Evolutionary conservation across 75 land plant species (phyloP), one percentile per base, ranked within the genome.

Genomic region (Ceratopteris richardii): DNA sequence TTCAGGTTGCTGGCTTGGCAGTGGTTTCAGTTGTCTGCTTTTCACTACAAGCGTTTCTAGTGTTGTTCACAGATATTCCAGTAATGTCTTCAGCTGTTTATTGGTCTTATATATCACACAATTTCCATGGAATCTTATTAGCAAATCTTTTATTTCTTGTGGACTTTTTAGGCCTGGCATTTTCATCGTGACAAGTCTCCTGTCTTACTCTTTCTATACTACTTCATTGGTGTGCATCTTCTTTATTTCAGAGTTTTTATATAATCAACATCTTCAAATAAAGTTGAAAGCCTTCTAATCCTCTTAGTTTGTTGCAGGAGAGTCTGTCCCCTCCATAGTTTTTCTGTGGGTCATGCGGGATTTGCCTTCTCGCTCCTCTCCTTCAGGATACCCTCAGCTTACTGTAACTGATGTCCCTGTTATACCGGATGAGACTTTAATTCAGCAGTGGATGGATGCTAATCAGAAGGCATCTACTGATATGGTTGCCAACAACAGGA

Each of bases 1-100:
- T n/a, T n/a, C 81, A 86, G 90, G 85, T 86, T 62, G 82, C 76
- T 58, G 79, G 82, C 37, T 66, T 86, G 56, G 85, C 90, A 24
- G 68, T 55, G 50, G 90, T 80, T 13, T 73, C 82, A 39, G 69
- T 86, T 24, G 29, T 77, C 18, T 82, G 90, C 73, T 82, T 86
- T 57, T 74, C 90, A 10, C 63, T 83, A 39, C 70, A 67, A 53
- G 66, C 85, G 23, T 31, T 77, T 2, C 40, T 86, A 59, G 78
- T 79, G 29, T 63, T 86, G 29, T 43, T 58, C 22, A 79, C 81
- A 10, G 65, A 76, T 54, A 56, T 73, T 50, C 80, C 84, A 44
- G 85, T 82, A 81, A 33, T 71, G 59, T 2, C 14, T 46, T 7
- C 17, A 40, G n/a, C n/a, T n/a, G n/a, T n/a, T n/a, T n/a, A n/a